phyloP scores from a whole-genome alignment of 2,329 filamentous ascomycete genomes.

The Cladophialophora yegresii region DNA sequence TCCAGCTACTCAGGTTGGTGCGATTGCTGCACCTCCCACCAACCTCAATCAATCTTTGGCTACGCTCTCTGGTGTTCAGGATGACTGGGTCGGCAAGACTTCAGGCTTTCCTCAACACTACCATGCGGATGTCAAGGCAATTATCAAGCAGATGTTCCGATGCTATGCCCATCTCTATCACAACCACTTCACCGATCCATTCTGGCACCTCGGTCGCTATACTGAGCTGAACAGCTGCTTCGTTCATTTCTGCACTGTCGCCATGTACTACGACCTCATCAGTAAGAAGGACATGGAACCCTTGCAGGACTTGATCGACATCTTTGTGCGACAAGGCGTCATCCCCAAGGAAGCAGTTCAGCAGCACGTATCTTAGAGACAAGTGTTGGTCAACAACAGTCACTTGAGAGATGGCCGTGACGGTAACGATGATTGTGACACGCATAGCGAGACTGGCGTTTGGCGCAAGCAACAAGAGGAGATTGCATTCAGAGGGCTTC shows the following conservation, averaged over 20 bases:
- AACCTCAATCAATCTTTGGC: slow-evolving; percentile 59
- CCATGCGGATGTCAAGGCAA: slow-evolving; percentile 83
- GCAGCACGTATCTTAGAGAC: slow-evolving; percentile 25
- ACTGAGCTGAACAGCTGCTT: slow-evolving; percentile 84
- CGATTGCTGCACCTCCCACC: slow-evolving; percentile 43
- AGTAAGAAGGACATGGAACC: slow-evolving; percentile 89
- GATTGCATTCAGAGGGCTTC: background rate
- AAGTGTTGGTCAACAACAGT: background rate
- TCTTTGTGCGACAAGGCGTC: slow-evolving; percentile 86
- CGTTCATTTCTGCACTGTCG: slow-evolving; percentile 78
- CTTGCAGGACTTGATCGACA: slow-evolving; percentile 90
- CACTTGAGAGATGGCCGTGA: background rate
- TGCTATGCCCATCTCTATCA: slow-evolving; percentile 98
- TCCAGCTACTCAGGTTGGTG: slow-evolving; percentile 34
- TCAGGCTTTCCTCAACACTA: slow-evolving; percentile 92
- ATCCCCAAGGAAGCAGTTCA: slow-evolving; percentile 67
- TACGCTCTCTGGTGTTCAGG: slow-evolving; percentile 62
- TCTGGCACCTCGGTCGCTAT: slow-evolving; percentile 73
- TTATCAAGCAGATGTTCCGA: slow-evolving; percentile 98
- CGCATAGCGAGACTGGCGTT: slow-evolving; percentile 17
- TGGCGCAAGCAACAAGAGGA: slow-evolving; percentile 4
- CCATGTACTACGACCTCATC: slow-evolving; percentile 78
- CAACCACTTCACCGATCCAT: slow-evolving; percentile 83
- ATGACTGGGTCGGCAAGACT: slow-evolving; percentile 83
- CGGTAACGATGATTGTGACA: slow-evolving; percentile 6